These are phyloP conservation scores for Termitomyces sp. DNA, from an alignment of 768 basidiomycete species.

Conservation along the genomic window DNA sequence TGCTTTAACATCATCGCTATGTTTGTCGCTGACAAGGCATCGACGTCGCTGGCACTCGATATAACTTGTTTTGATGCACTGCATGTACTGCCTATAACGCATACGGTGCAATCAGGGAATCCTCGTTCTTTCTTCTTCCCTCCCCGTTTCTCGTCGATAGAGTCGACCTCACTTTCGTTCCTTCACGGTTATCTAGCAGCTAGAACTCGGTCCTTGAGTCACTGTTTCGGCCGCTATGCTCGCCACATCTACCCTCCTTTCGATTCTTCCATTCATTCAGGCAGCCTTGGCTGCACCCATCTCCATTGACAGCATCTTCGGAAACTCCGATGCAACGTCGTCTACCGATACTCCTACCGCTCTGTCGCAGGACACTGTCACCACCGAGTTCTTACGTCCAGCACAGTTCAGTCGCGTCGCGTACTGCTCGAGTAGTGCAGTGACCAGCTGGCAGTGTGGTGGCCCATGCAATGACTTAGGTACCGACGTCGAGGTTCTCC, in stretches of 20 bases:
- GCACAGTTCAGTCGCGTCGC: constrained; percentile 35
- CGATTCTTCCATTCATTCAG: background rate
- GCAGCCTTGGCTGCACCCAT: constrained; percentile 1
- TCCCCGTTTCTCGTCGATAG: background rate
- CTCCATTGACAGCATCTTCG: constrained; percentile 1
- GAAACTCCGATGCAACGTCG: background rate
- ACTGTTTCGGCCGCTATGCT: background rate
- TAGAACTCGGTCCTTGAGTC: background rate
- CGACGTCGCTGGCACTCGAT: background rate
- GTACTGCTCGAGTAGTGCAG: constrained; percentile 33
- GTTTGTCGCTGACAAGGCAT: background rate
- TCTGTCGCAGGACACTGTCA: constrained; percentile 1
- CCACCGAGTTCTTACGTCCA: constrained; percentile 23
- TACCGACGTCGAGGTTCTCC: constrained; percentile 24
- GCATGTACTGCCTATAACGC: background rate
- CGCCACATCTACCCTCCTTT: background rate
- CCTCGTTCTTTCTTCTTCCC: background rate
- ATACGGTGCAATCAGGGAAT: background rate
- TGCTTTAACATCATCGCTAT: background rate
- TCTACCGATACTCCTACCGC: background rate
- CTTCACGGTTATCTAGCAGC: background rate
- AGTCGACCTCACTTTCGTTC: background rate
- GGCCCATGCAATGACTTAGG: constrained; percentile 29
- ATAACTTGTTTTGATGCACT: background rate
- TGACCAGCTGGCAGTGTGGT: constrained; percentile 35